These are phyloP conservation scores for Gymnopus androsaceus DNA, from an alignment of 1,284 basidiomycete species.

Conservation along the genomic window DNA sequence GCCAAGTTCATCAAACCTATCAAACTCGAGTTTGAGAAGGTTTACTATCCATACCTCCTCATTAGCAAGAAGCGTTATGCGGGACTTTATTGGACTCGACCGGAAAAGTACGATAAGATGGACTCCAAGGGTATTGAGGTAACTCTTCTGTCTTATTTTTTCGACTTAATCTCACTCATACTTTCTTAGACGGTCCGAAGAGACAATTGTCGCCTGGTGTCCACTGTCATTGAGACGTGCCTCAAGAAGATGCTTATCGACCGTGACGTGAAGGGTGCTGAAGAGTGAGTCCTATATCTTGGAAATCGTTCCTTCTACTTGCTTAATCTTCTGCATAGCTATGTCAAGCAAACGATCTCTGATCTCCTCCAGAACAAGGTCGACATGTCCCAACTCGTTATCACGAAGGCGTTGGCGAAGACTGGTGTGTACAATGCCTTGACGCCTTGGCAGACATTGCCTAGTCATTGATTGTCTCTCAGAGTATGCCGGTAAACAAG, in stretches of 20 bases:
- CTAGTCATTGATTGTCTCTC: conserved; percentile 8
- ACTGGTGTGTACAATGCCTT: conserved; percentile 59
- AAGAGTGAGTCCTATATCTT: conserved; percentile 61
- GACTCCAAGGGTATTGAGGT: conserved; percentile 98
- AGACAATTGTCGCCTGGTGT: conserved; percentile 94
- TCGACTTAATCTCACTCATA: neutral
- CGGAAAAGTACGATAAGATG: conserved; percentile 97
- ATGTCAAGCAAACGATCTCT: conserved; percentile 89
- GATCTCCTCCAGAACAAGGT: conserved; percentile 94
- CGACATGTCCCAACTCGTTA: conserved; percentile 97
- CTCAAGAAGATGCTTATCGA: conserved; percentile 96
- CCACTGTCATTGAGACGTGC: conserved; percentile 95
- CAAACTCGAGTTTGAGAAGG: conserved; percentile 98
- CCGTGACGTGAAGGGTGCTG: conserved; percentile 88
- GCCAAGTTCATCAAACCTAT: conserved; percentile 91
- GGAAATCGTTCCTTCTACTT: conserved; percentile 4
- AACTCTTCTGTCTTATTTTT: conserved; percentile 25
- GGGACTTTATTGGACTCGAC: conserved; percentile 92
- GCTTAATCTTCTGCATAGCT: conserved; percentile 48
- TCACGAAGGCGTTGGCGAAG: conserved; percentile 94
- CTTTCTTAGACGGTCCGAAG: conserved; percentile 82
- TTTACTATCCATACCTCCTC: conserved; percentile 94
- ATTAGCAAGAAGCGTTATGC: conserved; percentile 98
- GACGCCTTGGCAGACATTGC: neutral
- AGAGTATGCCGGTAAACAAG: conserved; percentile 92